These are phyloP conservation scores for Mitragyna speciosa DNA, from an alignment of 257 asterid species.

Conservation along the genomic window DNA sequence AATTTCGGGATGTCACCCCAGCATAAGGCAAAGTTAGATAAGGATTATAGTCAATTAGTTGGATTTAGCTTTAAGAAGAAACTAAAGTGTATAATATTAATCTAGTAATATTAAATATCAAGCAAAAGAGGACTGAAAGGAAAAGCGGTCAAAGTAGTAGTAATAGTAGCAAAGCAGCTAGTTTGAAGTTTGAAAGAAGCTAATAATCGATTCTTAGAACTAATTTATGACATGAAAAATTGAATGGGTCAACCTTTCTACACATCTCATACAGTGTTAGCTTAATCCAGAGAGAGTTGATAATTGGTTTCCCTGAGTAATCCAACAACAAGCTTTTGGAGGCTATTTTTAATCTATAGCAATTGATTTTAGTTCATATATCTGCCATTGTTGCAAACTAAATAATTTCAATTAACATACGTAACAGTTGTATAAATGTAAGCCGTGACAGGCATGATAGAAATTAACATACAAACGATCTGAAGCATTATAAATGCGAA, in stretches of 20 bases:
- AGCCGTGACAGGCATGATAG: no score
- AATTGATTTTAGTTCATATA: background rate
- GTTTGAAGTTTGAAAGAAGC: conserved; percentile 18
- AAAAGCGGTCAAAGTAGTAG: conserved; percentile 19
- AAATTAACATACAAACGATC: no score
- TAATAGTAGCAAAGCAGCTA: background rate
- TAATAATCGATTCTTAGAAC: conserved; percentile 5
- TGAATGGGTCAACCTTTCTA: conserved; percentile 30
- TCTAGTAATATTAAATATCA: background rate
- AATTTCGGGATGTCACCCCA: conserved; percentile 39
- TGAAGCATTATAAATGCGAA: no score
- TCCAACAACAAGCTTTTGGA: background rate
- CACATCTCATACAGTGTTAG: background rate
- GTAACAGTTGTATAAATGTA: no score
- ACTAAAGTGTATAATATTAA: background rate
- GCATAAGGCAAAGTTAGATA: conserved; percentile 29
- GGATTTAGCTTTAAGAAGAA: conserved; percentile 16
- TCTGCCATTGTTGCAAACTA: no score
- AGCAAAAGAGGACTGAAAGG: background rate
- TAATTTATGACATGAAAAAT: conserved; percentile 9
- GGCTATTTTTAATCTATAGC: no score
- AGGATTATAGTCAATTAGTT: conserved; percentile 20
- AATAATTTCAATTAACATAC: no score
- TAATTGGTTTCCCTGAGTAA: background rate
- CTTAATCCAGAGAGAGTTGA: background rate